Base-by-base conservation (phyloP, 139 green algal genomes). In the Gonium pectorale region DNA sequence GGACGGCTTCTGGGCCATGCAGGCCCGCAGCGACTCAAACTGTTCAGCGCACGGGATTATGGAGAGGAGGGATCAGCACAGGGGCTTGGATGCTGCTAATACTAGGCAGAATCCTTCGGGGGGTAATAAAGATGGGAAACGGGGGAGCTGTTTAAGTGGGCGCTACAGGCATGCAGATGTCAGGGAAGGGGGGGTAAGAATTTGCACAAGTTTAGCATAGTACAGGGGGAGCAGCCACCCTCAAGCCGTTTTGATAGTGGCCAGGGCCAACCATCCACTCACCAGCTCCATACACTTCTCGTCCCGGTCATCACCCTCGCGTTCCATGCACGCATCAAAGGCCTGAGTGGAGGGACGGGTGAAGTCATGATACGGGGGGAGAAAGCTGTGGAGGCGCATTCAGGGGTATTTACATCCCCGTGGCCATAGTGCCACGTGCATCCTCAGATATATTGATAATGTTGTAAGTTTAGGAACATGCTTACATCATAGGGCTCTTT, bases 291-390 rank as follows among this genome's bases (percentile, higher is more conserved):
- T 83, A 33, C 77, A 83, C 22, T 59, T 40, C 11, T 71, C 56
- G 60, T 71, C 63, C 8, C 62, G 62, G 3, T 64, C 2, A 4
- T 74, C 62, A 7, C 77, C 62, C 41, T 82, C 59, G 7, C 75
- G 75, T 38, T 74, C 77, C 77, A 83, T 83, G 77, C 77, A 83
- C 9, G 77, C 77, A 29, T 83, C 77, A 43, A 83, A 83, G 0
- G 63, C 62, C 77, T 83, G 43, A n/a, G n/a, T n/a, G n/a, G n/a
- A n/a, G n/a, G n/a, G n/a, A 33, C 5, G 33, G 3, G 62, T 9
- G 3, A 38, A 13, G 26, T 7, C 59, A 15, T 37, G 59, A 5
- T 6, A 38, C 3, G 59, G 26, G 6, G 27, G 59, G 5, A 37
- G 59, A 29, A 4, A 2, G 59, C 59, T n/a, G 52, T 7, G 52